Base-by-base conservation (phyloP, 2,329 filamentous ascomycete genomes). In the Spiromastix sp. region DNA sequence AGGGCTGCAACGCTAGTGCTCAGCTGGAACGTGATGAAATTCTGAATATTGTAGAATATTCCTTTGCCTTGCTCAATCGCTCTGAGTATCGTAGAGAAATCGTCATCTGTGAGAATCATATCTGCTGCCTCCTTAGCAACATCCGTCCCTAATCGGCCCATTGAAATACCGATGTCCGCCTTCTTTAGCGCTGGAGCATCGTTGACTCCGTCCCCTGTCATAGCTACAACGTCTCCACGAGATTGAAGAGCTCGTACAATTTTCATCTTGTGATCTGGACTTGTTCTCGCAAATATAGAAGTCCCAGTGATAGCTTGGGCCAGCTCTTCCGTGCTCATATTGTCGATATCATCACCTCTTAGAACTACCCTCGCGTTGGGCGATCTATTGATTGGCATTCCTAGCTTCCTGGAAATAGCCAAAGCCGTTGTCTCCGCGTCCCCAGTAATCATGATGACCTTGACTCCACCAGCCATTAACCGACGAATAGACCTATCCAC, bases 41-140 rank as follows among this genome's bases (percentile, higher is more conserved):
- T 98, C 56, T 98, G 91, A 47, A 98, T 96, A 59, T 98, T 98
- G 72, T 91, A 94, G 63, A 98, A 98, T 48, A 98, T 98, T 37
- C 87, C 91, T 61, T 98, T 98, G 61, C 91, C 93, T 64, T 98
- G 91, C 59, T 98, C 91, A 42, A 98, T 98, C 19, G 91, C 91
- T 40, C 79, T 83, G 8, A 98, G 71, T 43, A 98, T 98, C 4
- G 80, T 85, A 8, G 85, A 82, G 52, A 93, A 93, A 60, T 93
- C 87, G 57, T 91, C 85, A 52, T 91, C 84, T 0, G 83, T 86
- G 26, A 93, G 66, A 22, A 93, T 83, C 70, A 93, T 91, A 51
- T 93, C 85, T 1, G 83, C 81, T 2, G 85, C 85, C 58, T 91
- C 91, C 64, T 98, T 98, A 43, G 91, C 91, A 26, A 98, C 91